These are phyloP conservation scores for Gnomoniopsis sp. DNA, from an alignment of 2,329 filamentous ascomycete species.

Conservation along the genomic window DNA sequence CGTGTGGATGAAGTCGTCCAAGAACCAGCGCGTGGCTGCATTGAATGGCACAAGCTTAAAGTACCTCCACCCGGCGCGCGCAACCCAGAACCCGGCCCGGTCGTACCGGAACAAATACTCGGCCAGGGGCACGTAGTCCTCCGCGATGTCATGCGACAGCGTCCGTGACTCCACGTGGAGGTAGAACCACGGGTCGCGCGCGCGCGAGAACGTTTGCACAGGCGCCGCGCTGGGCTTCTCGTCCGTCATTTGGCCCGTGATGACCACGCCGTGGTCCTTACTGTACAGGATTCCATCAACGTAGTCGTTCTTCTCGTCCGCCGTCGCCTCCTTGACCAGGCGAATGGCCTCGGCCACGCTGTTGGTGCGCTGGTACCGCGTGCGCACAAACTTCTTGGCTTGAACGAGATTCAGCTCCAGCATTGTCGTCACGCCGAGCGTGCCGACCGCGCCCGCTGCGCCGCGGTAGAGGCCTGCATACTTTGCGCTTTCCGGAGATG, in stretches of 20 bases:
- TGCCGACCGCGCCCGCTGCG: constrained; percentile 65
- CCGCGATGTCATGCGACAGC: constrained; percentile 18
- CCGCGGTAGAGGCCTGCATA: constrained; percentile 59
- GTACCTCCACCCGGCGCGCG: constrained; percentile 62
- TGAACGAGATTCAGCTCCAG: constrained; percentile 62
- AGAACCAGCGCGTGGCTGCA: constrained; percentile 60
- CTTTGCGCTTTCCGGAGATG: not conserved
- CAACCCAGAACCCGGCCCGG: constrained; percentile 73
- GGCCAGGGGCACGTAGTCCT: constrained; percentile 62
- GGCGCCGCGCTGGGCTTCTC: constrained; percentile 35
- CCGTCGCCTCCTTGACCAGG: constrained; percentile 46
- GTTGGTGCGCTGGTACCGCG: constrained; percentile 56
- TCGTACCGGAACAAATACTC: constrained; percentile 78
- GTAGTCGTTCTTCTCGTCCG: constrained; percentile 55
- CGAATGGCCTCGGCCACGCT: constrained; percentile 46
- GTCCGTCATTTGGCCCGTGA: constrained; percentile 61
- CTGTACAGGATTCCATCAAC: constrained; percentile 71
- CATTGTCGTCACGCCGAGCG: constrained; percentile 64
- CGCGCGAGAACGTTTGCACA: constrained; percentile 53
- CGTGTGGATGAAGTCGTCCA: constrained; percentile 71
- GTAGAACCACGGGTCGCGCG: constrained; percentile 74
- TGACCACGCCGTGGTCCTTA: constrained; percentile 59
- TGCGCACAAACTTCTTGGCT: constrained; percentile 58
- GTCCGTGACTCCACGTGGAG: constrained; percentile 59
- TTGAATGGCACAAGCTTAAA: constrained; percentile 64